Base-by-base conservation (phyloP, 169 alveolate genomes). In the Plasmodium fragile region DNA sequence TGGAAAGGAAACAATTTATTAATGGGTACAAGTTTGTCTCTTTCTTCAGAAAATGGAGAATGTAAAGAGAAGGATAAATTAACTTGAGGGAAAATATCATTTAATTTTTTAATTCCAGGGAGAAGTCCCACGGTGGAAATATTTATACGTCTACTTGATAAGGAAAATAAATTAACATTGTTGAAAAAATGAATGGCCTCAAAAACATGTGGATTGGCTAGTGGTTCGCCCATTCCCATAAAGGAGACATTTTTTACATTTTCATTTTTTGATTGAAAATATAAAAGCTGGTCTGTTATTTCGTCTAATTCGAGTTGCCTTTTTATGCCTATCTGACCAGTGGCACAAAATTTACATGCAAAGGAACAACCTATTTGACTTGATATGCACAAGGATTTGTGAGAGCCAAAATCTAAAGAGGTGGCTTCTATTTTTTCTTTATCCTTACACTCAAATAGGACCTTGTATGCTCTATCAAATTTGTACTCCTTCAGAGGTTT, bases 171-270 rank as follows among this genome's bases (percentile, higher is more conserved):
- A 30, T 93, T 81, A 18, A 89, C 34, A 73, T 95, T 96, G 30
- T 93, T 95, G 52, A 97, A 96, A 55, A 97, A 83, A 16, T 80
- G 82, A 59, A 97, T 95, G 28, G 98, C 95, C 25, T 96, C 97
- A 93, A 97, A 97, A 55, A 97, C 97, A 65, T 96, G 94, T 22
- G 98, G 98, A 89, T 97, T 97, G 32, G 98, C 97, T 77, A 97
- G 94, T 34, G 98, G 98, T 90, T 97, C 98, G 0, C 98, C 98
- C 98, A 97, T 95, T 89, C 98, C 98, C 98, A 96, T 96, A 94
- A 97, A 97, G n/a, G 98, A 97, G 5, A 97, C 94, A 75, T 97
- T 95, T 92, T 94, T 97, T 22, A 96, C 90, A 73, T 95, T 79
- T 70, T 95, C 95, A 1, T 97, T 96, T 72, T 84, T 84, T n/a